Base-by-base conservation (phyloP, 2,329 filamentous ascomycete genomes). In the Tolypocladium nubicola region DNA sequence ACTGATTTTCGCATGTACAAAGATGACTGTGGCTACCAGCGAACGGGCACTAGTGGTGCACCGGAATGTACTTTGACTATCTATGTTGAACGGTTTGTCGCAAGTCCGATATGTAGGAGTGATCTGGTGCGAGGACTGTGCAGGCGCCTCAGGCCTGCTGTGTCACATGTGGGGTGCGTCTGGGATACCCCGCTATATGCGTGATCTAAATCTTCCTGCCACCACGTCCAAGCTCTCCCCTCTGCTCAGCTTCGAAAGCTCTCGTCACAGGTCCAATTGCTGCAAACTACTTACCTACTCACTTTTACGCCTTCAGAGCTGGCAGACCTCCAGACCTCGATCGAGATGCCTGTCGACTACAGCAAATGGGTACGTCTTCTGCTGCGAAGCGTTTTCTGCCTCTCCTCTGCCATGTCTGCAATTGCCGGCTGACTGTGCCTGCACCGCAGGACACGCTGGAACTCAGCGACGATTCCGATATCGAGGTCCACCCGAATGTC, bases 401-500 rank as follows among this genome's bases (percentile, higher is more conserved):
- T 14, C 47, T 52, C 26, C 26, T 30, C 16, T 13, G 7, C 19
- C 30, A 16, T 21, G 23, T 2, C 26, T 19, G 26, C 16, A 33
- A n/a, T 5, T 6, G 40, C 49, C 35, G 14, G 52, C 43, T 54
- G 52, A 55, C 52, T 2, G 4, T 13, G 4, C 19, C 6, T 21
- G 39, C 5, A 21, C 43, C 7, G n/a, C 60, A 89, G 86, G 89
- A 97, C 71, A 87, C 88, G 59, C 83, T 99, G 69, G 94, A 99
- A 84, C 86, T 99, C 70, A 96, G 90, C 68, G 94, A 99, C 74
- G 94, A 99, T 75, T 97, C 91, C 55, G 94, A 99, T 68, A 87
- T 99, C 66, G 94, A 99, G 76, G 94, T 97, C 55, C 94, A 99
- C 74, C 94, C 94, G 60, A 99, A 99, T 71, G 94, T 99, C 71